Evolutionary conservation across 2,329 filamentous ascomycete species (phyloP).

Genomic region (Pseudocercospora crystallina): DNA sequence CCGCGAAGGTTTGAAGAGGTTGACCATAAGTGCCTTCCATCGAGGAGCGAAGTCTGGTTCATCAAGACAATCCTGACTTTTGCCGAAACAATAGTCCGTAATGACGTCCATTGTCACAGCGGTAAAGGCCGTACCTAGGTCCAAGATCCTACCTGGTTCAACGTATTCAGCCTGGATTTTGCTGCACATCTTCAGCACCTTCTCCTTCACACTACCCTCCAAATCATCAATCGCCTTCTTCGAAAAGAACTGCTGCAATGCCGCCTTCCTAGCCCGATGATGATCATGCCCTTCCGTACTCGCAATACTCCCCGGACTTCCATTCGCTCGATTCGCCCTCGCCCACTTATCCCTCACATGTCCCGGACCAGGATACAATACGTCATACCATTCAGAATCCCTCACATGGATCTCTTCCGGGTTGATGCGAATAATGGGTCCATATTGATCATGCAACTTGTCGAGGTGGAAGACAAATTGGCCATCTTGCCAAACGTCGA

Average conservation of each 20-base stretch:
- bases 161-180: background rate
- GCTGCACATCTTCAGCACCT: slow-evolving; percentile 6
- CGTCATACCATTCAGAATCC: slow-evolving; percentile 10
- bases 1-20: slow-evolving; percentile 4
- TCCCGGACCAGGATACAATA: slow-evolving; percentile 3
- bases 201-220: background rate
- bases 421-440: slow-evolving; percentile 11
- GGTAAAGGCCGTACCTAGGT: slow-evolving; percentile 9
- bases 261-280: slow-evolving; percentile 5
- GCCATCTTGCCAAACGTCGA: slow-evolving; percentile 6
- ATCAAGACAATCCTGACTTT: slow-evolving; percentile 7
- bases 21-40: slow-evolving; percentile 5
- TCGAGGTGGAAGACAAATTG: slow-evolving; percentile 7
- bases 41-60: slow-evolving; percentile 13
- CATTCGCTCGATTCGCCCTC: slow-evolving; percentile 8
- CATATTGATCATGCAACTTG: slow-evolving; percentile 9
- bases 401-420: slow-evolving; percentile 11
- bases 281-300: slow-evolving; percentile 2
- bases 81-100: slow-evolving; percentile 8
- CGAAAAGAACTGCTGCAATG: slow-evolving; percentile 11
- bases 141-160: background rate
- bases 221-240: slow-evolving; percentile 6
- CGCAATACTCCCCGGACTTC: background rate
- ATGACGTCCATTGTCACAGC: slow-evolving; percentile 13
- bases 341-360: slow-evolving; percentile 8